Conservation (phyloP, 106 monocot genomes). For the Allium fistulosum region DNA sequence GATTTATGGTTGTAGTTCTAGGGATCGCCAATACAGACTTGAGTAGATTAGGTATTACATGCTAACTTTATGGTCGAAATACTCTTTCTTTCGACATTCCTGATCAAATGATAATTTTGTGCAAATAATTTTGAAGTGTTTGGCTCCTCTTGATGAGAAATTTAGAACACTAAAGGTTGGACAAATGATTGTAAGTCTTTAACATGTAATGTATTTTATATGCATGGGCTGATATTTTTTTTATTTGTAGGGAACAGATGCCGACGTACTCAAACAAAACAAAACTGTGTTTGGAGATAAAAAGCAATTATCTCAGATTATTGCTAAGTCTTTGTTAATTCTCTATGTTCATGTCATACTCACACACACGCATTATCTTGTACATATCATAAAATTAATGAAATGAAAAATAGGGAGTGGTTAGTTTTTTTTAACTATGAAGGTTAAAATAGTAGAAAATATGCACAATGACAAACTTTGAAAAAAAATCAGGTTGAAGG, state of each 20-base stretch:
- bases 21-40: too few species aligned
- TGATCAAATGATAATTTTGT: slow-evolving; percentile 65
- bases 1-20: too few species aligned
- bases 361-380: too few species aligned
- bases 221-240: slow-evolving; percentile 4
- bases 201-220: background rate
- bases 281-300: slow-evolving; percentile 28
- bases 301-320: slow-evolving; percentile 82
- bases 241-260: slow-evolving; percentile 52
- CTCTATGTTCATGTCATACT: too few species aligned
- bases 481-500: too few species aligned
- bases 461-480: too few species aligned
- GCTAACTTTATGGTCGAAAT: slow-evolving; percentile 31
- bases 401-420: too few species aligned
- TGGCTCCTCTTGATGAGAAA: slow-evolving; percentile 80
- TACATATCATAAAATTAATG: too few species aligned
- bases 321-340: too few species aligned
- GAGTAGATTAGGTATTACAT: too few species aligned
- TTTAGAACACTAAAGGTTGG: slow-evolving; percentile 71
- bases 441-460: too few species aligned
- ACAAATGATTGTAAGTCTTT: background rate
- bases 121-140: slow-evolving; percentile 54
- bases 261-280: slow-evolving; percentile 54
- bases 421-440: too few species aligned
- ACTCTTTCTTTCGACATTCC: slow-evolving; percentile 75